These are phyloP conservation scores for Russula griseocarnosa DNA, from an alignment of 768 basidiomycete species.

Conservation along the genomic window DNA sequence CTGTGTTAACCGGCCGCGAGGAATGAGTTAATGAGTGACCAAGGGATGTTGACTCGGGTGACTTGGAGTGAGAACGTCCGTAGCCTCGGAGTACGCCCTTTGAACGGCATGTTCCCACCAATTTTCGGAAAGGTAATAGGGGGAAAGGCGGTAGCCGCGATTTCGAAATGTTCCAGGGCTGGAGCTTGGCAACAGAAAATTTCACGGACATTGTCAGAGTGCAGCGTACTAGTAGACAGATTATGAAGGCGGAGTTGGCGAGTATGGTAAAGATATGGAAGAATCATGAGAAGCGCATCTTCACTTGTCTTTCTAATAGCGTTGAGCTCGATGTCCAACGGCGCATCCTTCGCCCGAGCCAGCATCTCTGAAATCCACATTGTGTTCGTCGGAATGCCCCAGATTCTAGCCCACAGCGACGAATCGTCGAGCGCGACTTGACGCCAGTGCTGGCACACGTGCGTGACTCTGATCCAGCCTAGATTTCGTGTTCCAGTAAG, in stretches of 20 bases:
- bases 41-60: neutral
- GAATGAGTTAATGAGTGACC: constrained; percentile 13
- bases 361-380: constrained; percentile 7
- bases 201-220: neutral
- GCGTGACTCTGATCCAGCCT: constrained; percentile 5
- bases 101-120: neutral
- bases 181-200: constrained; percentile 4
- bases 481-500: neutral
- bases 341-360: constrained; percentile 1
- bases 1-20: constrained; percentile 10
- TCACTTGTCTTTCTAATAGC: no score
- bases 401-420: constrained; percentile 11
- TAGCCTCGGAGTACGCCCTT: constrained; percentile 1
- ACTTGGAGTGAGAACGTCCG: constrained; percentile 8
- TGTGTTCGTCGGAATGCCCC: neutral
- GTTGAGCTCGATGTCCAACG: neutral
- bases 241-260: constrained; percentile 7
- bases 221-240: neutral
- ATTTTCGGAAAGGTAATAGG: neutral
- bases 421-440: constrained; percentile 16
- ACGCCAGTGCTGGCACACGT: constrained; percentile 25
- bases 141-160: neutral
- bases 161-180: constrained; percentile 12
- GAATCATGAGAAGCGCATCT: neutral
- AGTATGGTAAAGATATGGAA: constrained; percentile 1